Conservation (phyloP, 805 yeast genomes). For the Candida arabinofermentans region DNA sequence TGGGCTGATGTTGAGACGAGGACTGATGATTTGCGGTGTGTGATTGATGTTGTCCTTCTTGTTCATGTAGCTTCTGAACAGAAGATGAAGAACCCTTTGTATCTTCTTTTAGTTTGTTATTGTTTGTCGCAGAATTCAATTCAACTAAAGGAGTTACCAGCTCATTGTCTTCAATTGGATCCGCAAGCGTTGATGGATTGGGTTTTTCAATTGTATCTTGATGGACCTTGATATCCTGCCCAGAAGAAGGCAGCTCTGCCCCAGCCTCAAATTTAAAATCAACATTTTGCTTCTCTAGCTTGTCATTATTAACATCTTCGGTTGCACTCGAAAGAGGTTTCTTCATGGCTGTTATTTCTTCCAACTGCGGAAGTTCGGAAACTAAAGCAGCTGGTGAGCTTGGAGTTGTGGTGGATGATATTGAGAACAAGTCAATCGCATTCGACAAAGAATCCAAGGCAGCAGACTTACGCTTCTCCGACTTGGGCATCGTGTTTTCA, state of each 20-base stretch:
- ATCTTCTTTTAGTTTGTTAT: too few species aligned
- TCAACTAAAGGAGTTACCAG: neutral
- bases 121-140: too few species aligned
- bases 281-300: neutral
- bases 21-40: neutral
- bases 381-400: conserved; percentile 13
- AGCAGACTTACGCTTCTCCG: conserved; percentile 30
- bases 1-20: neutral
- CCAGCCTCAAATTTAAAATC: conserved; percentile 3
- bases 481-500: conserved; percentile 10
- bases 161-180: neutral
- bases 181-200: neutral
- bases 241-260: neutral
- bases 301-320: neutral
- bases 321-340: neutral
- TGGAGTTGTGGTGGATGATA: conserved; percentile 18
- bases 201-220: neutral
- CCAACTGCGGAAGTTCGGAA: neutral
- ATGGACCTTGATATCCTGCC: conserved; percentile 2
- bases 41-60: neutral
- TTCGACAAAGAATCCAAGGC: conserved; percentile 31
- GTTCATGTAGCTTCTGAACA: neutral
- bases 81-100: neutral
- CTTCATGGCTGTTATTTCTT: neutral
- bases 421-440: conserved; percentile 29